A percentile compares a stretch with the other conserved stretches of the same genome.
Evolutionary conservation across 2,329 filamentous ascomycete genomes (phyloP).

Genomic region (Pyrenochaeta sp.): DNA sequence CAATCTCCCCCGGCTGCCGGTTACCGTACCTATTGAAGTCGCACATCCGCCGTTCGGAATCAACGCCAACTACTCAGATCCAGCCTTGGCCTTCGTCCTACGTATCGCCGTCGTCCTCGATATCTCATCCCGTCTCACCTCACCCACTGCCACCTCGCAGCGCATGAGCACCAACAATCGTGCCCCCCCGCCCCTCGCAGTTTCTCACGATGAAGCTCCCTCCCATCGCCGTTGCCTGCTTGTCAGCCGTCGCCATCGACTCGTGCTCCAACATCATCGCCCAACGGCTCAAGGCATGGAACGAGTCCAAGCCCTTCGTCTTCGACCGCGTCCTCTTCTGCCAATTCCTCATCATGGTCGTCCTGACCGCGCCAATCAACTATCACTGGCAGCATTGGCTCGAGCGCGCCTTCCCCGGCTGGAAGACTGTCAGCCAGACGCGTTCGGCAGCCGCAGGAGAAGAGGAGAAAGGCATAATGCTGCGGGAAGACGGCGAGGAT

Average conservation of each 20-base stretch:
- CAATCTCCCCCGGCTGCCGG: too few relatives aligned
- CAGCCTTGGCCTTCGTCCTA: background rate
- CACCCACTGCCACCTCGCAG: background rate
- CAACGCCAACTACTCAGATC: too few relatives aligned
- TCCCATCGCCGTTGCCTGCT: conserved; percentile 42
- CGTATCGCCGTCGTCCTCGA: background rate
- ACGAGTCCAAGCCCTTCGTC: conserved; percentile 42
- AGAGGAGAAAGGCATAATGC: conserved; percentile 39
- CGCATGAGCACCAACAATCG: background rate
- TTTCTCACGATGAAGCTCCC: conserved; percentile 34
- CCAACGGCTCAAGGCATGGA: conserved; percentile 47
- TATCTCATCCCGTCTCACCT: background rate
- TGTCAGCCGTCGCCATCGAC: conserved; percentile 45
- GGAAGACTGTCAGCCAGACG: conserved; percentile 34
- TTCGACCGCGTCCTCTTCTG: conserved; percentile 48
- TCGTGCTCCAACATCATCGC: conserved; percentile 49
- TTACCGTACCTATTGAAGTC: too few relatives aligned
- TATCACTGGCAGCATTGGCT: conserved; percentile 85
- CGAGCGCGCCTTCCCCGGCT: conserved; percentile 75
- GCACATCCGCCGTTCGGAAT: too few relatives aligned
- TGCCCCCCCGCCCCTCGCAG: background rate
- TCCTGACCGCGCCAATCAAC: conserved; percentile 80
- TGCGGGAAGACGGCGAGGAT: conserved; percentile 36
- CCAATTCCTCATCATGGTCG: conserved; percentile 64
- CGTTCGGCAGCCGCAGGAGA: conserved; percentile 23